Evolutionary conservation across 257 asterid species (phyloP), one percentile per base, ranked within the genome.

Genomic region (Solanum rostratum): DNA sequence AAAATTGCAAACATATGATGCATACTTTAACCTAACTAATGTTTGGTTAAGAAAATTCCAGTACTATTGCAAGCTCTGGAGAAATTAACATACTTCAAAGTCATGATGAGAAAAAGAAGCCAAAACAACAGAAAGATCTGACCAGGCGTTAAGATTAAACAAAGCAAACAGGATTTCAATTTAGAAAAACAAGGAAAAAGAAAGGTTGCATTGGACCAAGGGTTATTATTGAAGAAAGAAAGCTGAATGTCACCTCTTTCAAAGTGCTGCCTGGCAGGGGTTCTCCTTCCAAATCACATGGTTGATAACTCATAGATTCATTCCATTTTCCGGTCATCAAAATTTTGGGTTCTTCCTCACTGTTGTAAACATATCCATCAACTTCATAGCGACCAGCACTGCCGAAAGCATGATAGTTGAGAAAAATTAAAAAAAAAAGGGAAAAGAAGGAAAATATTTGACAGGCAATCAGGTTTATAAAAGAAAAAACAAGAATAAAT

Each of bases 301-400:
- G 98, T 88, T 97, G 99, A 89, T 91, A 97, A 86, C 94, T 93
- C 93, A 97, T 85, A 83, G 87, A 92, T 87, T 95, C 97, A 16
- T 91, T 97, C 98, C 99, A 97, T 87, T 94, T 97, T 82, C 99
- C 99, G 16, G 99, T 97, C 96, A 97, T 95, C 93, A 97, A 90
- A 82, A 95, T 93, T 90, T 95, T 95, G 53, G 99, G 99, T 88
- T 97, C 99, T 89, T 97, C 99, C 18, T 89, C 85, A 50, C 95
- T 92, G 88, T 95, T 93, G 84, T 97, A 97, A 30, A 97, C 97
- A 87, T 97, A 97, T 79, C 99, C 99, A 90, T 97, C 99, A 49
- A 97, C 97, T 90, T 97, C 99, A 85, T 97, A 97, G 84, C 99
- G 91, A 90, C 95, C 95, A 87, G 99, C 94, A 71, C 99, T 97